Base-by-base conservation (phyloP, 2,329 filamentous ascomycete genomes). In the Sporothrix pseudoabietina region DNA sequence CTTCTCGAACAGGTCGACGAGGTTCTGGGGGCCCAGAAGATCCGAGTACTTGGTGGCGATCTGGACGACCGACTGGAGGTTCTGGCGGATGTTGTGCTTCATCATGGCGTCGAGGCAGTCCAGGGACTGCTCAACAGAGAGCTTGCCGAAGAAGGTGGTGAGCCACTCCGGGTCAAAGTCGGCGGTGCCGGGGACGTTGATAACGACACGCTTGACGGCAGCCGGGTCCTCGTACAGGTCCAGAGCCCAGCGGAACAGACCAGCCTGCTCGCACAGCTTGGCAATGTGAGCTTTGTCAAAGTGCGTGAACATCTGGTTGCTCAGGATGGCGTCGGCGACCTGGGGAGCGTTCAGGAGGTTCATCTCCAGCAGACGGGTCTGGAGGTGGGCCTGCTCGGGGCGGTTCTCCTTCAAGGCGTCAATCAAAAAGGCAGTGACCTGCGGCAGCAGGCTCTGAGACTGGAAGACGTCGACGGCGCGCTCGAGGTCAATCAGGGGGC, bases 1-100 rank as follows among this genome's bases (percentile, higher is more conserved):
- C 86, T 97, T 98, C 85, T 99, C 96, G 70, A 99, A 92, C 7
- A 99, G 88, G 77, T 97, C 94, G 76, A 99, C 97, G 77, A 99
- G 87, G 71, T 90, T 90, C 73, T 90, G 91, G n/a, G 96, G 86
- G 9, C 94, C 95, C 39, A 99, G 89, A 9, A 98, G 89, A 80
- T 99, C 97, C 0, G 95, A 98, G 84, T 97, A 99, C 83, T 99
- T 99, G 77, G 97, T 98, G 49, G 95, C 94, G 76, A 99, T 92
- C 79, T 97, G 94, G 74, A 98, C 94, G 47, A 98, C 96, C 22
- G 94, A 90, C 82, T 97, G 94, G 72, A 99, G 86, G 81, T 98
- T 99, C 82, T 98, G 94, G 76, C 96, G 95, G 78, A 99, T 98
- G 84, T 99, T 99, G 79, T 89, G 85, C 83, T 95, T 94, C 81